phyloP scores from a whole-genome alignment of 179 eudicot species.

The Silene noctiflora region DNA sequence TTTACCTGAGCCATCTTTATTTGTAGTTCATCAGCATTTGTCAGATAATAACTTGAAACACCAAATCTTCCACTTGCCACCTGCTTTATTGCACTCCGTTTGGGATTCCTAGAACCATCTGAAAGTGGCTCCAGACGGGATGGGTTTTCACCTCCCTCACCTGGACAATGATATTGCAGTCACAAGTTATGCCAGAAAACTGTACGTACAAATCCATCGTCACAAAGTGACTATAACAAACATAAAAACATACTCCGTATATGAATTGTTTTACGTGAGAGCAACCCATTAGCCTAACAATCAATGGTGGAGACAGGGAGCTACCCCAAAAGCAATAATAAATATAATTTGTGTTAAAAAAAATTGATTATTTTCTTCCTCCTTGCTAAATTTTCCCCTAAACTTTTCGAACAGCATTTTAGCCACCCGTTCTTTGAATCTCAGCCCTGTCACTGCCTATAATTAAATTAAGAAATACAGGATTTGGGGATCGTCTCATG shows the following conservation, averaged over 20 bases:
- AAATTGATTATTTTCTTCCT: no score
- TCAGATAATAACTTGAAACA: constrained; percentile 91
- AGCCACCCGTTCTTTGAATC: not conserved
- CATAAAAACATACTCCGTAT: not conserved
- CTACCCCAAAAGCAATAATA: not conserved
- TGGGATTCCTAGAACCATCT: constrained; percentile 87
- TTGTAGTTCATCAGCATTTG: constrained; percentile 98
- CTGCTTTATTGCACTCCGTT: constrained; percentile 95
- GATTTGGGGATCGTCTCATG: not conserved
- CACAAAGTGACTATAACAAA: not conserved
- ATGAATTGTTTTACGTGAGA: not conserved
- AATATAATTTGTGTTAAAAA: no score
- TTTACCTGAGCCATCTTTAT: constrained; percentile 99
- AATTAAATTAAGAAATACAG: not conserved
- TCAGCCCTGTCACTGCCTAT: not conserved
- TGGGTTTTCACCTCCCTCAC: constrained; percentile 99
- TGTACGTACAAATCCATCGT: not conserved
- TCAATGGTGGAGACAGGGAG: not conserved
- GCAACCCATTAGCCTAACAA: not conserved
- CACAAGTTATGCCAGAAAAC: not conserved
- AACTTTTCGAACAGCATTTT: not conserved
- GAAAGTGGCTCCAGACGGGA: constrained; percentile 89
- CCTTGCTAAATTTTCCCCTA: no score
- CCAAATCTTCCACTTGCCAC: constrained; percentile 99
- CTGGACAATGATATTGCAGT: constrained; percentile 33